Percentiles rank a stretch among this genome's conserved stretches.
Conservation (phyloP, 73 alveolate species). For the Paramecium bursaria region DNA sequence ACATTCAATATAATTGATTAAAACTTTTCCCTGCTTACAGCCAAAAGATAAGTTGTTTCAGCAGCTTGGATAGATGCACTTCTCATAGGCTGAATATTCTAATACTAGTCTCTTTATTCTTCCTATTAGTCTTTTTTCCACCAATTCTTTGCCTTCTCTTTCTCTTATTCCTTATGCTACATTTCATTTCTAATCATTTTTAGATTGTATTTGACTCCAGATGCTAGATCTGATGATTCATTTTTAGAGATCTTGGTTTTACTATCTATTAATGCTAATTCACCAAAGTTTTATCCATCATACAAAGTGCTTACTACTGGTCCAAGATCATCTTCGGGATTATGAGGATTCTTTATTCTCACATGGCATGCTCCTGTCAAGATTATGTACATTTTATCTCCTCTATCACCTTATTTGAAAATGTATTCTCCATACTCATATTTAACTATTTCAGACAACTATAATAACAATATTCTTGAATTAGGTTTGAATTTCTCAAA, state of each 20-base stretch:
- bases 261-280: slow-evolving; percentile 64
- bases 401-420: slow-evolving; percentile 61
- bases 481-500: slow-evolving; percentile 24
- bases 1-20: slow-evolving; percentile 59
- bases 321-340: slow-evolving; percentile 25
- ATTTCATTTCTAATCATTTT: slow-evolving; percentile 25
- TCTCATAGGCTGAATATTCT: slow-evolving; percentile 60
- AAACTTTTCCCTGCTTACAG: slow-evolving; percentile 65
- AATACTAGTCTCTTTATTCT: slow-evolving; percentile 21
- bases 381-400: slow-evolving; percentile 65
- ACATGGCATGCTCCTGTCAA: slow-evolving; percentile 70
- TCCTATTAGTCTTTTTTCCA: slow-evolving; percentile 61
- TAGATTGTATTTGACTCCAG: slow-evolving; percentile 18
- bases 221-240: neutral
- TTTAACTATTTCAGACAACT: neutral
- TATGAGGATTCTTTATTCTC: slow-evolving; percentile 62
- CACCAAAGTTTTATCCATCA: slow-evolving; percentile 68
- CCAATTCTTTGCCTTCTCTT: slow-evolving; percentile 55
- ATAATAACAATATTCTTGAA: slow-evolving; percentile 19
- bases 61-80: slow-evolving; percentile 69
- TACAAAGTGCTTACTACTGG: slow-evolving; percentile 63
- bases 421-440: slow-evolving; percentile 29
- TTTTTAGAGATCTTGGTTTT: slow-evolving; percentile 47
- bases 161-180: slow-evolving; percentile 9
- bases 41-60: slow-evolving; percentile 51